Evolutionary conservation across 306 rosid genomes (phyloP).

Genomic region (Sicyos baderoa): DNA sequence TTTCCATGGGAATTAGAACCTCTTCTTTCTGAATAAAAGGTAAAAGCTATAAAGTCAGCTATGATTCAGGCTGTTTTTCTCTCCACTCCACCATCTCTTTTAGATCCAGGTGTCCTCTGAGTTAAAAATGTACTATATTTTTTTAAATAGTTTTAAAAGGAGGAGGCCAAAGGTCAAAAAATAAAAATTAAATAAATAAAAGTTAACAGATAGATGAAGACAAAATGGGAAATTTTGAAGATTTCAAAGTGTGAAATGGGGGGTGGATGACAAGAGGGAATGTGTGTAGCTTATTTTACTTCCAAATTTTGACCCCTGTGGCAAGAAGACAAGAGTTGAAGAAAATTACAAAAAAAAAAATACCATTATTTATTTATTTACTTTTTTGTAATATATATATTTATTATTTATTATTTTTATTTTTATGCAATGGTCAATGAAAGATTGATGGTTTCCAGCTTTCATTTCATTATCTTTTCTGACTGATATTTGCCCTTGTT

Average conservation of each 20-base stretch:
- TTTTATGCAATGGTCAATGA: neutral
- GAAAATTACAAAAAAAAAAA: too few relatives aligned
- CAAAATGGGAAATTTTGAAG: slow-evolving; percentile 13
- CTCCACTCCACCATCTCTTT: neutral
- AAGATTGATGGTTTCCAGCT: slow-evolving; percentile 19
- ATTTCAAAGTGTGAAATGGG: slow-evolving; percentile 7
- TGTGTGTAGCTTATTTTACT: too few relatives aligned
- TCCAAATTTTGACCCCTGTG: too few relatives aligned
- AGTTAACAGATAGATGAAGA: slow-evolving; percentile 3
- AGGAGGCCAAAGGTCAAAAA: neutral
- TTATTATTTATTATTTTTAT: neutral
- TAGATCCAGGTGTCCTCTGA: slow-evolving; percentile 11
- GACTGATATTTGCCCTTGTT: neutral
- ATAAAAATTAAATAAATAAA: neutral
- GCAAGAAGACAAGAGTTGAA: too few relatives aligned
- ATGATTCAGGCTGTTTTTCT: neutral
- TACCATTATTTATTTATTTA: too few relatives aligned
- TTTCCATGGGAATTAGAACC: too few relatives aligned
- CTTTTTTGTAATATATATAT: too few relatives aligned
- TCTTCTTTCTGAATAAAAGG: neutral
- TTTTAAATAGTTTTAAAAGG: too few relatives aligned
- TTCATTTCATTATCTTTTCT: slow-evolving; percentile 17
- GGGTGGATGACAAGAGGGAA: too few relatives aligned
- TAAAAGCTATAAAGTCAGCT: neutral
- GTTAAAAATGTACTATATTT: neutral